Conservation (phyloP, 2,329 filamentous ascomycete genomes). For the Chrysosphaeria jannelii region DNA sequence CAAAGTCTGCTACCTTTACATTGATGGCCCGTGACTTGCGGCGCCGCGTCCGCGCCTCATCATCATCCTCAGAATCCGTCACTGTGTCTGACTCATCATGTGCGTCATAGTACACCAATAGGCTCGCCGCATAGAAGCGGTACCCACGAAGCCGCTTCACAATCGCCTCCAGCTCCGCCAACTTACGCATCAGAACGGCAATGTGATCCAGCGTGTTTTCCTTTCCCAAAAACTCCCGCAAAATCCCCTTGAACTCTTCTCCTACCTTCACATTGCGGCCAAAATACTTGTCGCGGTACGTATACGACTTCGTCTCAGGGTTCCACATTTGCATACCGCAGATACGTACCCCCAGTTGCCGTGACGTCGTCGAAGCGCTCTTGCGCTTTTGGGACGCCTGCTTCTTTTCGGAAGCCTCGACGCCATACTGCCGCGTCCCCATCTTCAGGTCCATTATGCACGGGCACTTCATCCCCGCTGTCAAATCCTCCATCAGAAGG, state of each 20-base stretch:
- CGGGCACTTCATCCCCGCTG: conserved; percentile 81
- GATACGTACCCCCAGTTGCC: conserved; percentile 68
- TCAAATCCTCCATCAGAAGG: conserved; percentile 75
- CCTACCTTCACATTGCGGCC: conserved; percentile 70
- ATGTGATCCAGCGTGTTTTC: conserved; percentile 68
- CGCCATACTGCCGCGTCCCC: conserved; percentile 88
- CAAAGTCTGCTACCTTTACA: conserved; percentile 95
- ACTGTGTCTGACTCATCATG: conserved; percentile 20
- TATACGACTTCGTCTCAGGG: conserved; percentile 46
- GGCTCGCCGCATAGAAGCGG: conserved; percentile 79
- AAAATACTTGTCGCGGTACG: conserved; percentile 98
- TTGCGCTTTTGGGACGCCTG: conserved; percentile 78
- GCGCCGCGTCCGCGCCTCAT: conserved; percentile 4
- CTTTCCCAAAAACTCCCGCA: conserved; percentile 76
- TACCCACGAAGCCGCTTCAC: conserved; percentile 56
- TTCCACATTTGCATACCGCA: conserved; percentile 97
- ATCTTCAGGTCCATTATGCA: conserved; percentile 97
- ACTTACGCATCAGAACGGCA: conserved; percentile 57
- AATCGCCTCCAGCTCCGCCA: conserved; percentile 57
- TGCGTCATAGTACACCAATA: conserved; percentile 92
- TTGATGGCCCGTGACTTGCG: conserved; percentile 34
- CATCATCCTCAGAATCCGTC: conserved; percentile 23
- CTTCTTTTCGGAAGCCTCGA: conserved; percentile 78
- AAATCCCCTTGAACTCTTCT: conserved; percentile 59
- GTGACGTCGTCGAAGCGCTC: conserved; percentile 73